Percentiles rank a stretch among this genome's conserved stretches.
phyloP scores from a whole-genome alignment of 495 filamentous ascomycete genomes.

The Margaritispora aquatica region DNA sequence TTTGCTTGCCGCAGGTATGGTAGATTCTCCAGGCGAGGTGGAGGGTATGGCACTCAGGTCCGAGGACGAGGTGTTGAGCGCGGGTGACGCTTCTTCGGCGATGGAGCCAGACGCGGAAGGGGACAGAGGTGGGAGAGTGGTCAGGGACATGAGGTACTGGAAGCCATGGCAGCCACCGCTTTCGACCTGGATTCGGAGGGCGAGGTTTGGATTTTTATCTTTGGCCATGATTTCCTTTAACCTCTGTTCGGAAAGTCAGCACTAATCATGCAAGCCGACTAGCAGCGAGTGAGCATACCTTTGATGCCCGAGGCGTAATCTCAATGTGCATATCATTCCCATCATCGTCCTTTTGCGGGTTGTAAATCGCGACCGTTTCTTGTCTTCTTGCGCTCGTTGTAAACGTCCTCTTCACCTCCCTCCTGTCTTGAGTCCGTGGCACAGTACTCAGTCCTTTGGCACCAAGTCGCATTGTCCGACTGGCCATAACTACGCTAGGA shows the following conservation, averaged over 20 bases:
- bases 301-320: conserved; percentile 74
- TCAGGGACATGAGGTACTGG: conserved; percentile 90
- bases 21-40: neutral
- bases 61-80: conserved; percentile 11
- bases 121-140: conserved; percentile 40
- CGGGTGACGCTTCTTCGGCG: conserved; percentile 8
- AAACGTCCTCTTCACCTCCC: conserved; percentile 5
- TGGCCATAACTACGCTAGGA: conserved; percentile 2
- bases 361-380: conserved; percentile 30
- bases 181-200: conserved; percentile 84
- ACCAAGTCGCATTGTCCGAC: neutral
- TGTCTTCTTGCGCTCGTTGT: conserved; percentile 4
- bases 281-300: conserved; percentile 46
- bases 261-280: neutral
- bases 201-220: conserved; percentile 74
- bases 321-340: conserved; percentile 76
- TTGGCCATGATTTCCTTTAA: conserved; percentile 63
- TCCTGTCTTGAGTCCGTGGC: neutral
- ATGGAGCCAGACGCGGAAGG: neutral
- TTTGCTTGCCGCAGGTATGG: neutral
- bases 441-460: neutral
- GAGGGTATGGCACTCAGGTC: conserved; percentile 11
- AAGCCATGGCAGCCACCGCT: conserved; percentile 96
- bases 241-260: conserved; percentile 35
- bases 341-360: conserved; percentile 65